Evolutionary conservation across 371 early-diverging fungal genomes (phyloP).

Genomic region (Apophysomyces sp.): DNA sequence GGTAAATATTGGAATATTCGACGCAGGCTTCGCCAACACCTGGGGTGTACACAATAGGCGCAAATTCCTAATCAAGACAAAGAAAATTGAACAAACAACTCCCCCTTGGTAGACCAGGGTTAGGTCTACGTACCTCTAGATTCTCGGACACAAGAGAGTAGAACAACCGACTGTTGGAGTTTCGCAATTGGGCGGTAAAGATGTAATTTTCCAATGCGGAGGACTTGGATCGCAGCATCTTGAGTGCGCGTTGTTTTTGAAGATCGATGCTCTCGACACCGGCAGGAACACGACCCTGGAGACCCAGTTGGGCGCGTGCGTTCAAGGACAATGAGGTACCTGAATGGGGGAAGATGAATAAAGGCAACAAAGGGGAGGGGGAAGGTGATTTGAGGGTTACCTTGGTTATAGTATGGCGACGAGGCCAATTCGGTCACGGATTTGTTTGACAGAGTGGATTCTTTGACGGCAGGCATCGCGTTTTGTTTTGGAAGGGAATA

Average conservation of each 20-base stretch:
- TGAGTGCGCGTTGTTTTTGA: constrained; percentile 74
- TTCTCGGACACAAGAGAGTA: constrained; percentile 75
- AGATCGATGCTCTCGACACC: constrained; percentile 67
- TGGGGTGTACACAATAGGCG: constrained; percentile 89
- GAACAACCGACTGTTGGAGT: constrained; percentile 77
- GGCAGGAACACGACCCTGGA: constrained; percentile 71
- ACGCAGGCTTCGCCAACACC: constrained; percentile 90
- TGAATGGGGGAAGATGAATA: neutral
- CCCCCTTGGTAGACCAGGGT: neutral
- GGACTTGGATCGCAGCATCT: constrained; percentile 62
- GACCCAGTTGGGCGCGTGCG: constrained; percentile 26
- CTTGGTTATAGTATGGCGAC: constrained; percentile 27
- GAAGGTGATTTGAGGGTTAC: neutral
- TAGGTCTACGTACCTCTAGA: constrained; percentile 55
- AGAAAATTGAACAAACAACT: neutral
- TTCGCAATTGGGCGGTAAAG: constrained; percentile 79
- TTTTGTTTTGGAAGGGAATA: neutral
- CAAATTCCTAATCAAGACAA: constrained; percentile 53
- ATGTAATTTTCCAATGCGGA: constrained; percentile 76
- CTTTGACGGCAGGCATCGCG: neutral
- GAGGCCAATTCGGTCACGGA: constrained; percentile 6
- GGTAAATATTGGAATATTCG: constrained; percentile 86
- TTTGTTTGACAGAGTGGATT: constrained; percentile 7
- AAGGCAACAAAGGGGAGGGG: neutral
- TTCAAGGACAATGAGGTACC: constrained; percentile 12